phyloP scores from a whole-genome alignment of 345 rosid species.

The Linum trigynum region DNA sequence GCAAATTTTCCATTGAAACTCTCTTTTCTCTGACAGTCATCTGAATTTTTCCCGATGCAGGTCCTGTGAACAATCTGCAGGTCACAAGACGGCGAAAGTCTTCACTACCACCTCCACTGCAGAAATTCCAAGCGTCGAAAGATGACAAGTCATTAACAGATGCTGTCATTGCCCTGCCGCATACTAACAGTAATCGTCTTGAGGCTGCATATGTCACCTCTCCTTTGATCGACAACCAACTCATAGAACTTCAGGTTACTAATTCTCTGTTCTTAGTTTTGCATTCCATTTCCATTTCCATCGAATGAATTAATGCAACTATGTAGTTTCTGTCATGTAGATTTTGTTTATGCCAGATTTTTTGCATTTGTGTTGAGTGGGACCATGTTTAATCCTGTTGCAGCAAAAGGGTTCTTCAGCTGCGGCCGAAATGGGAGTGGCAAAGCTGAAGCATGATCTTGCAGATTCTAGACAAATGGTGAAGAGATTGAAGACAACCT shows the following conservation, averaged over 20 bases:
- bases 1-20: background rate
- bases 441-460: slow-evolving; percentile 46
- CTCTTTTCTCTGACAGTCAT: background rate
- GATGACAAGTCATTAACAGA: slow-evolving; percentile 32
- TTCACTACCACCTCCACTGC: slow-evolving; percentile 49
- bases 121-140: slow-evolving; percentile 33
- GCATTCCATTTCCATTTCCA: too few relatives aligned
- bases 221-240: slow-evolving; percentile 42
- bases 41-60: slow-evolving; percentile 18
- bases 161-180: slow-evolving; percentile 34
- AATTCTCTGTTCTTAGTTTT: background rate
- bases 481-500: slow-evolving; percentile 53
- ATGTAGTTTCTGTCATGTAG: too few relatives aligned
- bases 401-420: slow-evolving; percentile 32
- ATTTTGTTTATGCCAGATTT: background rate
- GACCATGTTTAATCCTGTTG: background rate
- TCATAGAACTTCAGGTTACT: slow-evolving; percentile 62
- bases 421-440: slow-evolving; percentile 60
- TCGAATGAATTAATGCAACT: background rate
- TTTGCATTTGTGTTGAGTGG: background rate
- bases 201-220: slow-evolving; percentile 30
- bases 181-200: slow-evolving; percentile 16
- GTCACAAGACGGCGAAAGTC: slow-evolving; percentile 42
- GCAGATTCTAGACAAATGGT: slow-evolving; percentile 32
- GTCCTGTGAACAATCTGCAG: slow-evolving; percentile 61